These are phyloP conservation scores for Dispira simplex DNA, from an alignment of 192 early-diverging fungal species.

Conservation along the genomic window DNA sequence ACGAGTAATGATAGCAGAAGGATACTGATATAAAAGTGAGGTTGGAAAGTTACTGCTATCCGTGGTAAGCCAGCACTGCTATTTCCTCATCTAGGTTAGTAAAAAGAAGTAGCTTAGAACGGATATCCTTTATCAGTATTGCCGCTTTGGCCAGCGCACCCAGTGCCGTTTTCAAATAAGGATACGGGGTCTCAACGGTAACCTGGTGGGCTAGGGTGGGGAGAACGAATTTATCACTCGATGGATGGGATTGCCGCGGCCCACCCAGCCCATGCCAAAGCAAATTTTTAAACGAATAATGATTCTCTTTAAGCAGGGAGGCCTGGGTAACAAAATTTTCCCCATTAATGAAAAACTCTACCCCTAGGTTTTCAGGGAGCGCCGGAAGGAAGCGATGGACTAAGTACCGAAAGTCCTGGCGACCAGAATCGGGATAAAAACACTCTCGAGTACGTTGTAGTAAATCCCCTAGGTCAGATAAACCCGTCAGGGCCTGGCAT, in stretches of 20 bases:
- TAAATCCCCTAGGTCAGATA: background rate
- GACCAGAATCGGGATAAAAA: background rate
- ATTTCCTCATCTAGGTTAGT: background rate
- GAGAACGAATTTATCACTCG: background rate
- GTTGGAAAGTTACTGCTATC: too few species aligned
- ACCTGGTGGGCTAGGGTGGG: background rate
- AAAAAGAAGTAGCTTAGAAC: background rate
- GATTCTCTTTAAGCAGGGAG: background rate
- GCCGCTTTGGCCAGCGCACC: background rate
- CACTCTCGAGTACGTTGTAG: background rate
- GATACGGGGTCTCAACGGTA: constrained; percentile 4
- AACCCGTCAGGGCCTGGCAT: background rate
- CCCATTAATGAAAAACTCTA: constrained; percentile 6
- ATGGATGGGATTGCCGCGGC: background rate
- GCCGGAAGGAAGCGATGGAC: background rate
- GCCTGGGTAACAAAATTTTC: background rate
- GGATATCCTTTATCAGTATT: background rate
- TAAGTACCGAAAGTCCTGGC: background rate
- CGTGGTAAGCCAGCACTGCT: too few species aligned
- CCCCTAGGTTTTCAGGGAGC: background rate
- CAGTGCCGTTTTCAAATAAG: constrained; percentile 5
- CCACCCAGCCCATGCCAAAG: background rate
- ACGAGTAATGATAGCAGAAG: too few species aligned
- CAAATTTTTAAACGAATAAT: background rate
- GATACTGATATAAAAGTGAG: too few species aligned